Conservation (phyloP, 176 grass and related monocot genomes). For the Neostapfia colusana region DNA sequence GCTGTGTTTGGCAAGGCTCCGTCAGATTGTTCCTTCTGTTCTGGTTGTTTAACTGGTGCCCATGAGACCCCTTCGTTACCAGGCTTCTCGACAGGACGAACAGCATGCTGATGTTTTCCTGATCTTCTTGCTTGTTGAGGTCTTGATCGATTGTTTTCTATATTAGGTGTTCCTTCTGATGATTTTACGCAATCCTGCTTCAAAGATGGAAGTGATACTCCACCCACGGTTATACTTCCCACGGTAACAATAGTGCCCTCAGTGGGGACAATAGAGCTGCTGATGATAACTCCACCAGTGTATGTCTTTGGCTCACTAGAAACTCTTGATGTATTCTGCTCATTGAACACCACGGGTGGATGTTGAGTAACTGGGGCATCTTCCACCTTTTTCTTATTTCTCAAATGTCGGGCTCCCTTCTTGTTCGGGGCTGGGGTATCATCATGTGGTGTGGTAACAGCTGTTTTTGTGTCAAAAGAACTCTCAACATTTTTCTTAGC, state of each 20-base stretch:
- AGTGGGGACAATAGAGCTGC: slow-evolving; percentile 56
- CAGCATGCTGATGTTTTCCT: slow-evolving; percentile 64
- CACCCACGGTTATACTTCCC: slow-evolving; percentile 52
- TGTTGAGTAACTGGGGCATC: slow-evolving; percentile 44
- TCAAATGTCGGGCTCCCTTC: slow-evolving; percentile 60
- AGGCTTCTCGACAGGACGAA: slow-evolving; percentile 55
- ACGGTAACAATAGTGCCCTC: slow-evolving; percentile 48
- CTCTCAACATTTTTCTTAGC: slow-evolving; percentile 42
- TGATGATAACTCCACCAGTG: slow-evolving; percentile 47
- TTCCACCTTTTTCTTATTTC: slow-evolving; percentile 81
- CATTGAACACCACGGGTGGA: slow-evolving; percentile 30
- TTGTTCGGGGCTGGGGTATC: slow-evolving; percentile 67
- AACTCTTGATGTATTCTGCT: slow-evolving; percentile 41
- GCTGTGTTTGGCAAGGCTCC: slow-evolving; percentile 31
- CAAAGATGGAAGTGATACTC: slow-evolving; percentile 43
- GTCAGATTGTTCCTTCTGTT: slow-evolving; percentile 58
- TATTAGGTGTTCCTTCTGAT: slow-evolving; percentile 46
- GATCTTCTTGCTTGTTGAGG: slow-evolving; percentile 56
- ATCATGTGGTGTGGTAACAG: slow-evolving; percentile 42
- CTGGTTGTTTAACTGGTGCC: slow-evolving; percentile 71
- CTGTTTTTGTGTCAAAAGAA: slow-evolving; percentile 17
- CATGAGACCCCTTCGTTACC: slow-evolving; percentile 61
- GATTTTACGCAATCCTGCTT: slow-evolving; percentile 42
- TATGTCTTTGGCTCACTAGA: slow-evolving; percentile 45
- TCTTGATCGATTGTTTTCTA: slow-evolving; percentile 53